A percentile compares a stretch with the other conserved stretches of the same genome.
phyloP scores from a whole-genome alignment of 352 stramenopile species.

The Phytophthora ohioensis region DNA sequence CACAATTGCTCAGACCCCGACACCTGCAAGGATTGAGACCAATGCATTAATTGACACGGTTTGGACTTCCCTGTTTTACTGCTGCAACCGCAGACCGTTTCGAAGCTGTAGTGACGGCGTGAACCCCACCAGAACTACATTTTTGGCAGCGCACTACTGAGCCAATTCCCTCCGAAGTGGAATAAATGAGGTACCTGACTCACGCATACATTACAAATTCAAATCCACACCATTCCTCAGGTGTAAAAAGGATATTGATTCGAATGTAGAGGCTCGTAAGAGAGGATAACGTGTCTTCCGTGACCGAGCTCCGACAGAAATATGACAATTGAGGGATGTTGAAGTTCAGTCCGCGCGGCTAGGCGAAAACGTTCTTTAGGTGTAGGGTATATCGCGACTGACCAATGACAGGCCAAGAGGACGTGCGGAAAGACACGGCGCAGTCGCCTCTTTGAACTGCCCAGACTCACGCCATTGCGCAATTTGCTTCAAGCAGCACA shows the following conservation, averaged over 20 bases:
- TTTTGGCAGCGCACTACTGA: no score
- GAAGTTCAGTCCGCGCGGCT: constrained; percentile 37
- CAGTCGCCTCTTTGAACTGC: constrained; percentile 22
- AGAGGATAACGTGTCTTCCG: not conserved
- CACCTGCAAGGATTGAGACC: no score
- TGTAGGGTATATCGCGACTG: constrained; percentile 10
- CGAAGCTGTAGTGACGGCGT: not conserved
- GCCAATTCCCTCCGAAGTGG: not conserved
- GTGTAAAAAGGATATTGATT: not conserved
- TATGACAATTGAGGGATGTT: constrained; percentile 24
- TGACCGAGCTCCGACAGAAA: not conserved
- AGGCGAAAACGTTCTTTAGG: constrained; percentile 31
- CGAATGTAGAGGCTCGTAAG: not conserved
- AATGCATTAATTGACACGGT: no score
- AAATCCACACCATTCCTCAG: no score
- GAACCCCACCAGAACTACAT: no score
- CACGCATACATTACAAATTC: not conserved
- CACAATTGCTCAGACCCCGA: not conserved
- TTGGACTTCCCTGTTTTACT: not conserved
- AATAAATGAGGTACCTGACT: not conserved
- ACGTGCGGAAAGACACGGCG: constrained; percentile 23
- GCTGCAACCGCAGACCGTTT: constrained; percentile 1
- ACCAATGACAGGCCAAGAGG: not conserved
- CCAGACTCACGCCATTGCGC: constrained; percentile 15
- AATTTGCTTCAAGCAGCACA: constrained; percentile 38